phyloP scores from a whole-genome alignment of 148 eudicot species.

The Pharnaceum exiguum region DNA sequence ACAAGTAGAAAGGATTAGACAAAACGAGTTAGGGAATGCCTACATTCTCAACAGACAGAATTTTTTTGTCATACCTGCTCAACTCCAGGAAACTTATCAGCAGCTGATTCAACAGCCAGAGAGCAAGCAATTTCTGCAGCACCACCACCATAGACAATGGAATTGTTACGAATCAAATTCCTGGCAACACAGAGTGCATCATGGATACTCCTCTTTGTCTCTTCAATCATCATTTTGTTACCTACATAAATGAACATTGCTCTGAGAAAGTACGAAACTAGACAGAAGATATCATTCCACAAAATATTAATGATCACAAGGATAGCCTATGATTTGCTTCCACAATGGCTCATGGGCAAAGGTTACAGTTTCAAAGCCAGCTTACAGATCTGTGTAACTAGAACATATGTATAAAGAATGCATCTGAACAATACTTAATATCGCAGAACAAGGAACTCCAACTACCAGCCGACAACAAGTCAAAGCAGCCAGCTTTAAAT shows the following conservation, averaged over 20 bases:
- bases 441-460: too few relatives aligned
- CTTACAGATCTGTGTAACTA: too few relatives aligned
- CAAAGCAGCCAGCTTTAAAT: too few relatives aligned
- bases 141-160: conserved; percentile 92
- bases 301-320: too few relatives aligned
- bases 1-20: background rate
- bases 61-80: conserved; percentile 50
- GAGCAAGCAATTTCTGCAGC: conserved; percentile 87
- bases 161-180: conserved; percentile 83
- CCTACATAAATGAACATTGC: conserved; percentile 39
- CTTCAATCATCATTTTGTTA: conserved; percentile 98
- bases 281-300: too few relatives aligned
- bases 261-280: too few relatives aligned
- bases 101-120: conserved; percentile 89
- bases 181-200: conserved; percentile 93
- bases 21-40: background rate
- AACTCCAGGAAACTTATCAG: conserved; percentile 84
- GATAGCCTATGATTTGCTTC: too few relatives aligned
- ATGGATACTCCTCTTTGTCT: conserved; percentile 91
- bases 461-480: too few relatives aligned
- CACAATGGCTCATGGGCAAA: too few relatives aligned
- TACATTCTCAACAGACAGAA: background rate
- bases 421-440: too few relatives aligned
- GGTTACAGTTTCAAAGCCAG: too few relatives aligned
- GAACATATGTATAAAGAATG: too few relatives aligned